A percentile compares a stretch with the other conserved stretches of the same genome.
Conservation (phyloP, 108 stramenopile species). For the Fragilariopsis cylindrus region DNA sequence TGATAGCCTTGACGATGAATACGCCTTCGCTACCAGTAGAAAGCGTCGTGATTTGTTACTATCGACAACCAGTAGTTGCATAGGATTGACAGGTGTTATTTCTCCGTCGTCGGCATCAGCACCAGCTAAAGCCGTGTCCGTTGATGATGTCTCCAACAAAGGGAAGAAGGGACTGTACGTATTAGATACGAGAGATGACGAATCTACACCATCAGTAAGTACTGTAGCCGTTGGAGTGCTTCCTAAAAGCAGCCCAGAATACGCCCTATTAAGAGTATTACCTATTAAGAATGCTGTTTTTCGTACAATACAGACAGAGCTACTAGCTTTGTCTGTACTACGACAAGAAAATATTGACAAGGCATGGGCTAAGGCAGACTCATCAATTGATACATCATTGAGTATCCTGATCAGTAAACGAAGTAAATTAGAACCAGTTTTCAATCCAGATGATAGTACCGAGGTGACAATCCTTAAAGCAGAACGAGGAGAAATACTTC, state of each 20-base stretch:
- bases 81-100: neutral
- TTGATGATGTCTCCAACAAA: neutral
- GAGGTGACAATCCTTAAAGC: constrained; percentile 63
- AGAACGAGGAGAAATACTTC: constrained; percentile 62
- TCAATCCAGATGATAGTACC: constrained; percentile 77
- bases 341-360: constrained; percentile 19
- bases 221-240: constrained; percentile 29
- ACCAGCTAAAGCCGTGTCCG: constrained; percentile 6
- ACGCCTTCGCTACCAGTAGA: neutral
- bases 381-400: constrained; percentile 29
- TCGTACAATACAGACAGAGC: constrained; percentile 56
- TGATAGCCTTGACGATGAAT: neutral
- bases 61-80: constrained; percentile 8
- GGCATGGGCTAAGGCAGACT: constrained; percentile 27
- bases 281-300: constrained; percentile 76
- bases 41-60: constrained; percentile 19
- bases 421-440: constrained; percentile 66
- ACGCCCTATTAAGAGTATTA: constrained; percentile 61
- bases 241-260: constrained; percentile 44
- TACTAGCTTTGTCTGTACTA: constrained; percentile 40
- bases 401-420: constrained; percentile 59
- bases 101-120: neutral
- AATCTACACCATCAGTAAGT: constrained; percentile 18
- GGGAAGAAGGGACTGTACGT: constrained; percentile 20
- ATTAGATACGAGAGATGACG: constrained; percentile 21